These are phyloP conservation scores for Thozetella sp. DNA, from an alignment of 495 filamentous ascomycete genomes.

Conservation along the genomic window DNA sequence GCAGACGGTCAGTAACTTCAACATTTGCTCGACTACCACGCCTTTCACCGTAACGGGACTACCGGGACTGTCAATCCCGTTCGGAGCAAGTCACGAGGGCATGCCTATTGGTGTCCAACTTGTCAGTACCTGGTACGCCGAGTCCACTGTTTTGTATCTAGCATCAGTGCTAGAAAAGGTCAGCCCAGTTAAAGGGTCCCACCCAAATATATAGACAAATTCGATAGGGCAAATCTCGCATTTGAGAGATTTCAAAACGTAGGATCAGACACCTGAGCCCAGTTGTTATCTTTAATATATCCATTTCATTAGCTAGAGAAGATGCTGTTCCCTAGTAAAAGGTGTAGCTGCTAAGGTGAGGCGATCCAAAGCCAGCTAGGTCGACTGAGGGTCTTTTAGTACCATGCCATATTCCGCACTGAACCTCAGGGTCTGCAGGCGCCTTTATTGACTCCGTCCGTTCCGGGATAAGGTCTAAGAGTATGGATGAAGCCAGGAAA, in stretches of 20 bases:
- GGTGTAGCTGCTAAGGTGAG: background rate
- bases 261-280: background rate
- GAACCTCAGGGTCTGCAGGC: background rate
- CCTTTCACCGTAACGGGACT: background rate
- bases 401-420: background rate
- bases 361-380: background rate
- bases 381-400: background rate
- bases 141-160: background rate
- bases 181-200: background rate
- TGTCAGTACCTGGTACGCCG: background rate
- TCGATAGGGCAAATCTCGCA: background rate
- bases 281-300: background rate
- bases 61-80: background rate
- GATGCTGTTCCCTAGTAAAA: background rate
- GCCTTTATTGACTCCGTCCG: background rate
- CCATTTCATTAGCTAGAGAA: background rate
- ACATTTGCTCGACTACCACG: background rate
- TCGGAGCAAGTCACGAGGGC: background rate
- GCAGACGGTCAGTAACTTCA: background rate
- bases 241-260: background rate
- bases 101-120: background rate
- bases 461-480: background rate
- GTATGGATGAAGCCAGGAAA: background rate
- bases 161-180: background rate
- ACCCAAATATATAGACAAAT: background rate